Evolutionary conservation across 2,329 filamentous ascomycete genomes (phyloP).

Genomic region (Nigrospora oryzae): DNA sequence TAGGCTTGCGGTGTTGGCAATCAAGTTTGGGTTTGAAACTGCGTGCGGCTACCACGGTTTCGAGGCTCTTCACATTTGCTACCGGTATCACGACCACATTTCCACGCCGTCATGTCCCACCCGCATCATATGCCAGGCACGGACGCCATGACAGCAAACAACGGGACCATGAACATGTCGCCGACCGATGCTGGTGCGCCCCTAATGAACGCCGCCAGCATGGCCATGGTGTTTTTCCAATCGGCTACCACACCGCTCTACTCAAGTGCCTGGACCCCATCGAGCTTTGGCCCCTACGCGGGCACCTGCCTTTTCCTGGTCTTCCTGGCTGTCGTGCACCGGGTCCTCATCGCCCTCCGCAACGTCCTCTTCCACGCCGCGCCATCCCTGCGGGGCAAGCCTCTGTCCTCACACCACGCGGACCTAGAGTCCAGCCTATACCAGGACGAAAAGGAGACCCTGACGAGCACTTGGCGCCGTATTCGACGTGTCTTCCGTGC

Average conservation of each 20-base stretch:
- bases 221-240: slow-evolving; percentile 37
- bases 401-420: no score
- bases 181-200: slow-evolving; percentile 4
- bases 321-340: slow-evolving; percentile 60
- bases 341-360: slow-evolving; percentile 55
- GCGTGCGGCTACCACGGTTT: no score
- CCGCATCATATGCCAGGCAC: no score
- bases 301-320: slow-evolving; percentile 90
- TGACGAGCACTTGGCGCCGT: background rate
- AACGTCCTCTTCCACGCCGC: background rate
- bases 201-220: slow-evolving; percentile 14
- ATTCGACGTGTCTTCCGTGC: background rate
- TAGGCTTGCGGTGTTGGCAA: no score
- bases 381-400: background rate
- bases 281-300: slow-evolving; percentile 62
- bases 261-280: slow-evolving; percentile 66
- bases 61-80: no score
- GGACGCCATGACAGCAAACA: background rate
- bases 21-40: no score
- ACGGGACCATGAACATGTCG: background rate
- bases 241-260: slow-evolving; percentile 57
- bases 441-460: no score
- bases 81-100: no score
- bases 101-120: slow-evolving; percentile 1
- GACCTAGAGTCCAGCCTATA: no score